Conservation (phyloP, 208 protist genomes). For the Crithidia fasciculata region DNA sequence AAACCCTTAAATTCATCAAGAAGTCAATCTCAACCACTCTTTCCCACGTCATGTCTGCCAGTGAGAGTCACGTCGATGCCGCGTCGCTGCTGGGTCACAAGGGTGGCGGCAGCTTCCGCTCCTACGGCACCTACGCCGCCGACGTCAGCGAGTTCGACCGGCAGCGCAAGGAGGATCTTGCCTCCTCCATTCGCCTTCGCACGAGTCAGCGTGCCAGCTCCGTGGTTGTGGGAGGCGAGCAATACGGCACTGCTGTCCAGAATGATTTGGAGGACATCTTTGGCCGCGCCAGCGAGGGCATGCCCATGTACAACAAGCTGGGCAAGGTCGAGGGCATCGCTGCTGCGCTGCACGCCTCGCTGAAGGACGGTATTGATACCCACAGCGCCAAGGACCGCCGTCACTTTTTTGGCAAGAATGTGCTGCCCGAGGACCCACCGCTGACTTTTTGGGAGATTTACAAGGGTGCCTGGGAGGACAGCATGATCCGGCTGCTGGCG, state of each 20-base stretch:
- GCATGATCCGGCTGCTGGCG: constrained; percentile 80
- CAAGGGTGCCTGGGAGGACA: constrained; percentile 80
- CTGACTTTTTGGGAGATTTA: constrained; percentile 87
- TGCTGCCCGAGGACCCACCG: constrained; percentile 70
- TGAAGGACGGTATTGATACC: constrained; percentile 40
- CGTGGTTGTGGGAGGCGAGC: constrained; percentile 23
- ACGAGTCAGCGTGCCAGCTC: constrained; percentile 8
- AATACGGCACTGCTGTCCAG: constrained; percentile 38
- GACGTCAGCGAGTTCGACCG: constrained; percentile 36
- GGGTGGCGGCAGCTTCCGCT: not conserved
- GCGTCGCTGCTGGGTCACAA: not conserved
- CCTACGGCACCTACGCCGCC: constrained; percentile 47
- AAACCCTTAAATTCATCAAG: not conserved
- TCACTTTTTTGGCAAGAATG: constrained; percentile 70
- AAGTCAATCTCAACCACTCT: not conserved
- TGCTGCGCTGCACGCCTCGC: constrained; percentile 46
- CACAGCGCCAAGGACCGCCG: constrained; percentile 42
- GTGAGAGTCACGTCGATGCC: constrained; percentile 5
- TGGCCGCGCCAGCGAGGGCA: constrained; percentile 52
- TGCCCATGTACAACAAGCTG: constrained; percentile 59
- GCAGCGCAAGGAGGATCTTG: constrained; percentile 29
- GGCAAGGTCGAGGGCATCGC: constrained; percentile 64
- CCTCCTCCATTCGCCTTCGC: constrained; percentile 36
- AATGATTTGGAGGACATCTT: constrained; percentile 66
- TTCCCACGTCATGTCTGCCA: not conserved